These are phyloP conservation scores for Curvularia sp. DNA, from an alignment of 2,329 filamentous ascomycete species.

Conservation along the genomic window DNA sequence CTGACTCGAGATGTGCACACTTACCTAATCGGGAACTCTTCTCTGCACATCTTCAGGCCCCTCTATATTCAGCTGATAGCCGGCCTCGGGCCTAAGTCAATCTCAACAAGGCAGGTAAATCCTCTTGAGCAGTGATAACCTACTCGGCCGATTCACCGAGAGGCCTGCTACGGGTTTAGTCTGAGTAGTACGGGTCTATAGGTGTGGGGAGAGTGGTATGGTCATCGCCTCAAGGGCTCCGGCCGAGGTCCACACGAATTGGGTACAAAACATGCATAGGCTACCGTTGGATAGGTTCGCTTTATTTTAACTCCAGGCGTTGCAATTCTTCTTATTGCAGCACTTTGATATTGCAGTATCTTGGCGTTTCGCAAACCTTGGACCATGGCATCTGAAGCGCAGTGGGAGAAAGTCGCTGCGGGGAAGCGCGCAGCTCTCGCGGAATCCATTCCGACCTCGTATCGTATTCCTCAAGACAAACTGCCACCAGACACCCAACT, in stretches of 20 bases:
- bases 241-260: constrained; percentile 8
- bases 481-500: constrained; percentile 62
- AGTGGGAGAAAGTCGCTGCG: constrained; percentile 57
- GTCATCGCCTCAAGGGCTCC: constrained; percentile 8
- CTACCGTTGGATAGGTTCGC: not conserved
- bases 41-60: constrained; percentile 11
- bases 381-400: constrained; percentile 14
- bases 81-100: constrained; percentile 22
- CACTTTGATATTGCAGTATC: not conserved
- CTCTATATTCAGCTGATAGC: constrained; percentile 14
- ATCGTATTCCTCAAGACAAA: constrained; percentile 62
- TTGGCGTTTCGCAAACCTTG: constrained; percentile 4
- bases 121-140: not conserved
- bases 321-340: not conserved
- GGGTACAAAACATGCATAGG: constrained; percentile 16
- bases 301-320: not conserved
- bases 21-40: constrained; percentile 23
- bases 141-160: constrained; percentile 11
- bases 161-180: constrained; percentile 15
- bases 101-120: constrained; percentile 18
- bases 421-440: constrained; percentile 55
- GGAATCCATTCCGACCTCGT: constrained; percentile 64
- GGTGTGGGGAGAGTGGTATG: constrained; percentile 17
- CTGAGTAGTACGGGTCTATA: not conserved
- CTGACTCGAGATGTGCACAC: constrained; percentile 22